Percentiles rank a stretch among this genome's conserved stretches.
These are phyloP conservation scores for Calonectria montana DNA, from an alignment of 2,329 filamentous ascomycete genomes.

Conservation along the genomic window DNA sequence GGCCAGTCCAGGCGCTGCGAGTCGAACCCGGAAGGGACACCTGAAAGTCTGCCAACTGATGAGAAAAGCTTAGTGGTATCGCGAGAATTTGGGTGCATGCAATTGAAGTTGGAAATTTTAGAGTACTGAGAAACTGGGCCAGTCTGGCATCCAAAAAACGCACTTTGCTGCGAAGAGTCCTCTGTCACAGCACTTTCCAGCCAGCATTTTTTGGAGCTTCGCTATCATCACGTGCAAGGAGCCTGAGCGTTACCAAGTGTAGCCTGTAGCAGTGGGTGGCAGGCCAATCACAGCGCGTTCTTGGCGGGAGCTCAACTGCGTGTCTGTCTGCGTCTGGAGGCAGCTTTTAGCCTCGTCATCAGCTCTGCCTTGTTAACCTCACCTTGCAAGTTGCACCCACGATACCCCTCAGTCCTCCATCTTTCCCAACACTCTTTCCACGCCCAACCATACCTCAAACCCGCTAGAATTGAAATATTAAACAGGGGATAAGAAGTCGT, in stretches of 20 bases:
- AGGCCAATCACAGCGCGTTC: constrained; percentile 42
- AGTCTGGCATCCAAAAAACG: background rate
- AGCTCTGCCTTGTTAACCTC: constrained; percentile 49
- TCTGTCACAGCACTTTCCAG: constrained; percentile 1
- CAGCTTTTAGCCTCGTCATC: constrained; percentile 69
- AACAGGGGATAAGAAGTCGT: constrained; percentile 29
- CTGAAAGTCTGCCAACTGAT: constrained; percentile 10
- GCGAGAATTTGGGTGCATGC: constrained; percentile 3
- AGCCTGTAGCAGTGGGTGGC: constrained; percentile 19
- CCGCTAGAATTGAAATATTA: constrained; percentile 20
- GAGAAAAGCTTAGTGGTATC: constrained; percentile 11
- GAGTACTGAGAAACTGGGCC: background rate
- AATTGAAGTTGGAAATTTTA: background rate
- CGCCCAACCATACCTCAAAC: background rate
- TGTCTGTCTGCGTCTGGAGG: constrained; percentile 49
- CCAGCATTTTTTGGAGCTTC: constrained; percentile 33
- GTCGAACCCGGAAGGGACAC: constrained; percentile 7
- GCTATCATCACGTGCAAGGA: constrained; percentile 39
- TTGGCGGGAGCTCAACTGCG: constrained; percentile 36
- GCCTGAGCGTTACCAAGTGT: constrained; percentile 16
- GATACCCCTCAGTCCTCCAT: constrained; percentile 34
- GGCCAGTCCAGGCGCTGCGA: constrained; percentile 26
- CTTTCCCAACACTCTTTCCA: constrained; percentile 17
- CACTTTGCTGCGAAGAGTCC: constrained; percentile 14
- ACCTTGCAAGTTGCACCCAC: constrained; percentile 31